These are phyloP conservation scores for Mikania micrantha DNA, from an alignment of 129 eudicot genomes.

Conservation along the genomic window DNA sequence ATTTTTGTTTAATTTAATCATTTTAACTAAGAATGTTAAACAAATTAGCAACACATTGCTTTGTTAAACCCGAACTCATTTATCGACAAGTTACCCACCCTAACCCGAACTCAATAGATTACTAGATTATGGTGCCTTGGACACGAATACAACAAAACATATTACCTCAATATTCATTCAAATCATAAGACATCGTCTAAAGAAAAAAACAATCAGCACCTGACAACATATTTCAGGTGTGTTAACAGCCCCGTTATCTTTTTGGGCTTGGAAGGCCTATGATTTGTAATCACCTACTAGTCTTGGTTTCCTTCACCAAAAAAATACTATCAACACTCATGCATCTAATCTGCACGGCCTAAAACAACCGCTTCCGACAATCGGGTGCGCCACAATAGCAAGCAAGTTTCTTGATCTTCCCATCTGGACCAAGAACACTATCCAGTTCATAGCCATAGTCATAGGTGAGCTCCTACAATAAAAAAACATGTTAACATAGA, in stretches of 20 bases:
- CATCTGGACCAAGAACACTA: slow-evolving; percentile 75
- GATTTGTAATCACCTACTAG: neutral
- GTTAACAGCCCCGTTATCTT: neutral
- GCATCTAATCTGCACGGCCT: neutral
- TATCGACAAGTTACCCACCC: too few relatives aligned
- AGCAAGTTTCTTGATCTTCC: slow-evolving; percentile 42
- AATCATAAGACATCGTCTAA: neutral
- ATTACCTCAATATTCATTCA: too few relatives aligned
- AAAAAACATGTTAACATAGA: neutral
- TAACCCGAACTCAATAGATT: too few relatives aligned
- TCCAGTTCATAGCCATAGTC: slow-evolving; percentile 75
- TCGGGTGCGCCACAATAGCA: slow-evolving; percentile 81
- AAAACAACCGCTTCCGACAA: slow-evolving; percentile 67
- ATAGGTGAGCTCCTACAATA: slow-evolving; percentile 65
- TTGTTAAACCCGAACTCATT: too few relatives aligned
- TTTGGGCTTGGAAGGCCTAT: neutral
- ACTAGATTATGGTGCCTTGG: too few relatives aligned
- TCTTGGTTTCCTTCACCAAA: too few relatives aligned
- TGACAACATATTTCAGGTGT: neutral
- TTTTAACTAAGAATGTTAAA: too few relatives aligned
- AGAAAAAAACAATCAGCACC: neutral
- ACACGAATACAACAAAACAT: too few relatives aligned
- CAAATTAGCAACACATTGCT: too few relatives aligned
- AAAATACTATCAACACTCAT: slow-evolving; percentile 5
- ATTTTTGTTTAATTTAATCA: too few relatives aligned